These are phyloP conservation scores for Aspergillus sp. DNA, from an alignment of 2,329 filamentous ascomycete genomes.

Conservation along the genomic window DNA sequence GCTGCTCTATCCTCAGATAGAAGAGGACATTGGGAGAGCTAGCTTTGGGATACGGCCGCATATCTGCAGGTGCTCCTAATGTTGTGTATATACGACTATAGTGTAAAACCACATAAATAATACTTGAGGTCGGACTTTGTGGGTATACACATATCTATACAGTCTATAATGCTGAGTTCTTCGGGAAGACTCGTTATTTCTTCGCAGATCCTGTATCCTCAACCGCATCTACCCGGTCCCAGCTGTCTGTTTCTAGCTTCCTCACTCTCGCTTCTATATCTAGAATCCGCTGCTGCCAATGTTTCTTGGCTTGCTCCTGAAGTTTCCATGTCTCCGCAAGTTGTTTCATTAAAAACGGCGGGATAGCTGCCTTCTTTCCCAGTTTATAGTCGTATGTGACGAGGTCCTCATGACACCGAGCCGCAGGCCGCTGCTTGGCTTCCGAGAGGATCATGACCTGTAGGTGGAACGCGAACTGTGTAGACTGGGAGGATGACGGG, in stretches of 20 bases:
- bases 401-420: constrained; percentile 76
- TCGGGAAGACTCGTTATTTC: constrained; percentile 9
- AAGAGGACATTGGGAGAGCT: too few relatives aligned
- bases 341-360: constrained; percentile 64
- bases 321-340: constrained; percentile 63
- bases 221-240: constrained; percentile 72
- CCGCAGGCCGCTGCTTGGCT: constrained; percentile 71
- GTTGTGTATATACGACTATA: too few relatives aligned
- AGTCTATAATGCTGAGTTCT: background rate
- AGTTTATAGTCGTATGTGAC: constrained; percentile 75
- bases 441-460: constrained; percentile 75
- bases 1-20: too few relatives aligned
- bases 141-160: too few relatives aligned
- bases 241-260: constrained; percentile 71
- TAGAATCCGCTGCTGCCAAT: constrained; percentile 58
- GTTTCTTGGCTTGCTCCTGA: constrained; percentile 63
- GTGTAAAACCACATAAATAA: too few relatives aligned
- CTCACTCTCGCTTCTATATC: constrained; percentile 63
- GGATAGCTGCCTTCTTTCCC: constrained; percentile 60
- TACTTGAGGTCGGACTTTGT: too few relatives aligned
- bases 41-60: too few relatives aligned
- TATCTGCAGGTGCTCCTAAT: too few relatives aligned
- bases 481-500: constrained; percentile 46
- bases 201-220: constrained; percentile 66
- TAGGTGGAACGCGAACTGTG: constrained; percentile 46